phyloP scores from a whole-genome alignment of 2,329 filamentous ascomycete species.

The Scytalidium sp. region DNA sequence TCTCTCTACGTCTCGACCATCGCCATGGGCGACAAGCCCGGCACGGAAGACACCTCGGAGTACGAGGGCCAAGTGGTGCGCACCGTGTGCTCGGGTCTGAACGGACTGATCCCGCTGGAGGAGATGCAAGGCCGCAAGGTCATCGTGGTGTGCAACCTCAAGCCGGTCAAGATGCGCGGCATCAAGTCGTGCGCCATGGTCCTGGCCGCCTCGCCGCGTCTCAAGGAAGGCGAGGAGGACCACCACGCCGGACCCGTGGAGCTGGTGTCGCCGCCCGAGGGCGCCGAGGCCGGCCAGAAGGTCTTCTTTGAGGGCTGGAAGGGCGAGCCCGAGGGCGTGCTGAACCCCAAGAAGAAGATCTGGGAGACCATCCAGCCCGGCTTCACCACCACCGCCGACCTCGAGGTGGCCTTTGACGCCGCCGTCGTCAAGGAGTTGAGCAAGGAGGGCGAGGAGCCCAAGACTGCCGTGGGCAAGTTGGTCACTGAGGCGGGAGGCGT shows the following conservation, averaged over 20 bases:
- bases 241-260: constrained; percentile 90
- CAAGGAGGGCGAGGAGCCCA: constrained; percentile 57
- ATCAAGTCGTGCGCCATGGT: constrained; percentile 85
- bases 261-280: constrained; percentile 79
- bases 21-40: constrained; percentile 83
- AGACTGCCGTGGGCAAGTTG: constrained; percentile 54
- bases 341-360: constrained; percentile 99
- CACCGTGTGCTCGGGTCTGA: constrained; percentile 95
- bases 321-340: constrained; percentile 84
- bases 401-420: constrained; percentile 87
- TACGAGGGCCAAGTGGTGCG: constrained; percentile 89
- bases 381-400: constrained; percentile 79
- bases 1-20: constrained; percentile 95
- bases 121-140: constrained; percentile 98
- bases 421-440: constrained; percentile 71
- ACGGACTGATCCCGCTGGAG: constrained; percentile 85
- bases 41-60: constrained; percentile 84
- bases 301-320: constrained; percentile 95
- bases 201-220: constrained; percentile 82
- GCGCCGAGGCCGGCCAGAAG: constrained; percentile 76
- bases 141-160: constrained; percentile 93
- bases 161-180: constrained; percentile 98
- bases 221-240: constrained; percentile 78
- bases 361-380: constrained; percentile 97
- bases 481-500: constrained; percentile 74